phyloP scores from a whole-genome alignment of 495 filamentous ascomycete species.

The Podospora pseudopauciseta region DNA sequence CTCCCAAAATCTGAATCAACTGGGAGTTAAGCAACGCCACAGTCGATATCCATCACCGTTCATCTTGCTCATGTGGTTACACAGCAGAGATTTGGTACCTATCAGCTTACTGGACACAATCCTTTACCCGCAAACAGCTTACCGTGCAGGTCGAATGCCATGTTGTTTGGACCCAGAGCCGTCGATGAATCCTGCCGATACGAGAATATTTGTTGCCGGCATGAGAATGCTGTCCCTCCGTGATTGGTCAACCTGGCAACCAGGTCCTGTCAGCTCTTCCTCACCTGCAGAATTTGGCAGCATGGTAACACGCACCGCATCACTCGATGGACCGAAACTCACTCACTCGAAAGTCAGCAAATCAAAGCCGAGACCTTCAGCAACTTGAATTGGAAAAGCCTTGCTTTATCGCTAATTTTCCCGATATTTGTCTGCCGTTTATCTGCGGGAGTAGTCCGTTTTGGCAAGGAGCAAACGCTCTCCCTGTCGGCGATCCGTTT shows the following conservation, averaged over 20 bases:
- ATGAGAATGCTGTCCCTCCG: neutral
- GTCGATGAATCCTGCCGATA: neutral
- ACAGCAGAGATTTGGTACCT: neutral
- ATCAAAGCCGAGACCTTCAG: neutral
- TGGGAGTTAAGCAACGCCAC: neutral
- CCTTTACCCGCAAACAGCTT: neutral
- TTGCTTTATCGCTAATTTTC: neutral
- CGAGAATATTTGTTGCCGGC: neutral
- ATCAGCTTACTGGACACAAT: neutral
- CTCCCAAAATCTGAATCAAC: neutral
- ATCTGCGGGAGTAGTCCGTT: neutral
- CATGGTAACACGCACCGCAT: neutral
- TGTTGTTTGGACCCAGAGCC: neutral
- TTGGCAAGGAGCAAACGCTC: neutral
- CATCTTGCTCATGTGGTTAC: neutral
- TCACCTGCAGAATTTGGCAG: neutral
- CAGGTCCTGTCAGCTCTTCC: neutral
- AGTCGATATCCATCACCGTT: neutral
- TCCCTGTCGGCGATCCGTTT: neutral
- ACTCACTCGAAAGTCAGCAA: neutral
- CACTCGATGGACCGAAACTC: neutral
- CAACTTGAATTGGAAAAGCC: neutral
- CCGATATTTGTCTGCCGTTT: neutral
- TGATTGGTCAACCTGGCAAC: neutral
- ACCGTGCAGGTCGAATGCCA: neutral